Evolutionary conservation across 2,329 filamentous ascomycete genomes (phyloP), one percentile per base, ranked within the genome.

Genomic region (Chrysoporthe puriensis): DNA sequence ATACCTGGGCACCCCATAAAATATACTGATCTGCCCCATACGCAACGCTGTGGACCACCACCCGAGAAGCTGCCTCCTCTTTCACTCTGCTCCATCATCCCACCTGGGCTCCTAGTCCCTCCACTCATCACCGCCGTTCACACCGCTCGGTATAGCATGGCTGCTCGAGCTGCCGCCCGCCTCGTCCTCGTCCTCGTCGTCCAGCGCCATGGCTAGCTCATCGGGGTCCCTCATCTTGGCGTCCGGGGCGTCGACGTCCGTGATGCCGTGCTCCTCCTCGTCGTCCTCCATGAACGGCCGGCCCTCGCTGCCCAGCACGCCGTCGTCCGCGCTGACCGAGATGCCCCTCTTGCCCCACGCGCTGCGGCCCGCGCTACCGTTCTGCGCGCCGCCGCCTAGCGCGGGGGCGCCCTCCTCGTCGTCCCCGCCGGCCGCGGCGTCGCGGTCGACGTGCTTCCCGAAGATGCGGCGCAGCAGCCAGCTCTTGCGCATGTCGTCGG

Each of bases 401-500:
- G 82, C 83, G 2, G 83, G 84, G 1, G 80, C 80, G 56, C 84
- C 86, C 76, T 91, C 88, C 73, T 90, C 88, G 67, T 90, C 88
- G 21, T 87, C 82, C 63, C 43, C 84, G 2, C 84, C 83, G n/a
- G 82, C 79, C n/a, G 80, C 79, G 62, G 82, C 80, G 2, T 81
- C 76, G 64, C 81, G 77, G 64, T 84, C 81, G 40, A 83, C 78
- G 72, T 83, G 78, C 80, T 85, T 85, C 65, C 91, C 92, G 69
- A 97, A 90, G 71, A 97, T 89, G 62, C 90, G 88, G 71, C 88
- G 88, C 11, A 97, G 87, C 40, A 98, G 83, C 90, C 94, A 97
- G 71, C 94, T 92, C 66, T 92, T 90, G 71, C 90, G 86, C 76
- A 97, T 84, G 76, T 98, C 95, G 72, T 97, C 94, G 4, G 91